Base-by-base conservation (phyloP, 148 eudicot species). In the Amaranthus palmeri region DNA sequence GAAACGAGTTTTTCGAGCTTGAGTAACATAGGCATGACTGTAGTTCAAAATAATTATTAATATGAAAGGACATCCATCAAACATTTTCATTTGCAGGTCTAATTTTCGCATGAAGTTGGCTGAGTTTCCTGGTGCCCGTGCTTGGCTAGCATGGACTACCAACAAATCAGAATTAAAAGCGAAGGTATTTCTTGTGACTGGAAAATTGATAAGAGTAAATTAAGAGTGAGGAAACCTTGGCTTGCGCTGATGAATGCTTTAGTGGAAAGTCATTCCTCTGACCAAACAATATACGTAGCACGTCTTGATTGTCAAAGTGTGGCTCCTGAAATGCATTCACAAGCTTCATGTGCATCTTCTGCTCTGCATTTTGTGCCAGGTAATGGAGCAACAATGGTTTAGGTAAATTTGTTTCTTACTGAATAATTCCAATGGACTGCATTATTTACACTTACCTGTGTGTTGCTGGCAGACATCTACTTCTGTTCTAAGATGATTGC, bases 291-390 rank as follows among this genome's bases (percentile, higher is more conserved):
- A 78, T 66, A 4, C 54, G 44, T 53, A 91, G 82, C 40, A 70
- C 80, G 54, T 84, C 86, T 76, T 89, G 92, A 80, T 87, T 91
- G 72, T 89, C 92, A 5, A 14, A 3, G 53, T 81, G 71, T 25
- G 65, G 65, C 80, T 78, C 82, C 45, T 82, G 80, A 41, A 78
- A 89, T 70, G 81, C 11, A 74, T 77, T 63, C 13, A 53, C 40
- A 47, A 91, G 81, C 75, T 79, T 84, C 73, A 68, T 68, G 65
- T 81, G 72, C 78, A 87, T 78, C 77, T 81, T 70, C 67, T 61
- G 74, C 14, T 77, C 97, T 91, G 86, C 59, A 69, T 53, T 67
- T 63, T 25, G 52, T 45, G 65, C 65, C 47, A 70, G 48, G 7
- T 47, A 72, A 47, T 17, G 43, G 25, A 55, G 46, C 36, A 50